Conservation (phyloP, 768 basidiomycete genomes). For the Mycena rebaudengoi region DNA sequence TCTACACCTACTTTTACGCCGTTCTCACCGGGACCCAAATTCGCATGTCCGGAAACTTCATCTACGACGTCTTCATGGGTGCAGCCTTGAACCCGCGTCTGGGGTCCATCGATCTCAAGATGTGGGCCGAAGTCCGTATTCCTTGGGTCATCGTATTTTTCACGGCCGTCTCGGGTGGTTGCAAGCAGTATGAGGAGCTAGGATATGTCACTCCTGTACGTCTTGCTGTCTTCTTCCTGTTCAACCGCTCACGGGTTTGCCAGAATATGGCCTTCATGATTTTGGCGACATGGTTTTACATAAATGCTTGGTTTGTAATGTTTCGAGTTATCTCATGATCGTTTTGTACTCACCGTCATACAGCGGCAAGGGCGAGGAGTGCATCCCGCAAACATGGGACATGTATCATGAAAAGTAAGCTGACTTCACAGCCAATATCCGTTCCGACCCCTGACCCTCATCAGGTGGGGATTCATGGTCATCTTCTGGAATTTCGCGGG, state of each 20-base stretch:
- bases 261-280: slow-evolving; percentile 98
- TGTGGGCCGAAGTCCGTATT: slow-evolving; percentile 98
- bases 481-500: slow-evolving; percentile 99
- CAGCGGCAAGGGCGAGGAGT: slow-evolving; percentile 93
- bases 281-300: slow-evolving; percentile 93
- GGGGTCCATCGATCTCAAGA: slow-evolving; percentile 92
- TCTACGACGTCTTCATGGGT: slow-evolving; percentile 98
- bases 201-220: slow-evolving; percentile 92
- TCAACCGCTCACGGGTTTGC: background rate
- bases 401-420: slow-evolving; percentile 97
- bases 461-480: slow-evolving; percentile 93
- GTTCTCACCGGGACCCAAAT: slow-evolving; percentile 82
- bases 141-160: slow-evolving; percentile 98
- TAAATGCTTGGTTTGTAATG: slow-evolving; percentile 84
- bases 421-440: background rate
- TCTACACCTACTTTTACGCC: slow-evolving; percentile 82
- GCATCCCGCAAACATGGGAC: slow-evolving; percentile 97
- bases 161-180: slow-evolving; percentile 89
- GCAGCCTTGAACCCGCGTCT: slow-evolving; percentile 93
- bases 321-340: background rate
- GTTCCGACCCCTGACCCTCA: background rate
- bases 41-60: slow-evolving; percentile 93
- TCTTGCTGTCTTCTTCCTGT: slow-evolving; percentile 18
- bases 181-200: slow-evolving; percentile 93
- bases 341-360: slow-evolving; percentile 3